Evolutionary conservation across 1,139 yeast genomes (phyloP), one percentile per base, ranked within the genome.

Genomic region (Barnettozyma hawaiiensis): DNA sequence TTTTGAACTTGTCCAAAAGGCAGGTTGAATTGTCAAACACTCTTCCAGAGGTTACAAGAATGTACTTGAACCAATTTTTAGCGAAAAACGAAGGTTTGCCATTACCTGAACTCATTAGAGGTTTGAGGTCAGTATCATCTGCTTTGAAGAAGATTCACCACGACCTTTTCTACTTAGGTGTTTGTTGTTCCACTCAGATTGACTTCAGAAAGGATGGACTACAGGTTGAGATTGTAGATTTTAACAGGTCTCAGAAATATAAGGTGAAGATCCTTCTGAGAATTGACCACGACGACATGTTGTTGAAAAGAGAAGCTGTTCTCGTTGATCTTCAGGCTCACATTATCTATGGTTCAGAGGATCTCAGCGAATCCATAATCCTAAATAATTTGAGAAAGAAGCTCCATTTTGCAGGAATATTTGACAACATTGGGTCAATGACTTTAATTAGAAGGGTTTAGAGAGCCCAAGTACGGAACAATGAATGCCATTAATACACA

Each of bases 161-260:
- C 5, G 51, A 53, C 10, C 29, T 54, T 23, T 52, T 44, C 21
- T 45, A 42, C 11, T 16, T 54, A 10, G 43, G 49, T 10, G 29
- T 49, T 12, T 34, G 43, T 12, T 48, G 41, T 29, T 53, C 51
- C 7, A 35, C 37, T 4, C 34, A 42, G 11, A 21, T 48, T 22
- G 35, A 37, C 7, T 31, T 39, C 14, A 18, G 24, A 3, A n/a
- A n/a, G n/a, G 43, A 47, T 14, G 37, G 37, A 3, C 23, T 54
- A 6, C 26, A 16, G 6, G 44, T 54, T 7, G 42, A 45, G 11
- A 29, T 54, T 3, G 8, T 38, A n/a, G 52, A 53, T 2, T 44
- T 52, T 34, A 49, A 50, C 37, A 44, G 37, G 22, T 3, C 21
- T 2, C 38, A 42, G 16, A 51, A 40, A 26, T 53, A 51, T 37